Evolutionary conservation across 163 green algal species (phyloP), one percentile per base, ranked within the genome.

Genomic region (Chlorella variabilis): DNA sequence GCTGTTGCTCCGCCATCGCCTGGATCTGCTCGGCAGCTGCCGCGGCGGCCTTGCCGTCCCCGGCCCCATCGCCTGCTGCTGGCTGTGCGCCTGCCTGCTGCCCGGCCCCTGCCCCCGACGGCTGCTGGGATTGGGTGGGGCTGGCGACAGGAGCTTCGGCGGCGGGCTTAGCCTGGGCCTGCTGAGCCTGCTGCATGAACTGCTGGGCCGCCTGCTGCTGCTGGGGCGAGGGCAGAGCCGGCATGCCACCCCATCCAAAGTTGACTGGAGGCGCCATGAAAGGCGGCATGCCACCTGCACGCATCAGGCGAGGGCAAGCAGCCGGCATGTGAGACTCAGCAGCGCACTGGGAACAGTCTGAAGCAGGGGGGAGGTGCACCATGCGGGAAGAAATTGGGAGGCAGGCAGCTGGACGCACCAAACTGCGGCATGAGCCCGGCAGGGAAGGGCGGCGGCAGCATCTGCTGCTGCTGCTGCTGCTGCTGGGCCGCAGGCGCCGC

Each of bases 201-300:
- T 67, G 71, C 20, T 25, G 20, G 21, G 41, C 39, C 42, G 41
- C 42, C 69, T 63, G n/a, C 56, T 65, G 56, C 56, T n/a, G 21
- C 56, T 65, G 56, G 9, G 20, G 56, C 18, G 56, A n/a, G 9
- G 56, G 56, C 56, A 34, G 69, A 5, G n/a, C n/a, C 15, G 45
- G 68, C 68, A 76, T 38, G 68, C 68, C 68, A 13, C 9, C 42
- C 71, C 71, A 78, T 34, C 33, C 49, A 67, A 78, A 78, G 49
- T 49, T 58, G 17, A 25, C 9, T 5, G 71, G 71, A 4, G 71
- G 34, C 33, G 13, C 68, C 68, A 78, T 67, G 33, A 67, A 78
- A 2, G 48, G 33, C 0, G 71, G 71, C 71, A 78, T 62, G 29
- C 45, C 17, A 20, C 49, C 71, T 66, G 71, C 49, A 67, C 20